Base-by-base conservation (phyloP, 176 grass and related monocot species). In the Carex myosuroides region DNA sequence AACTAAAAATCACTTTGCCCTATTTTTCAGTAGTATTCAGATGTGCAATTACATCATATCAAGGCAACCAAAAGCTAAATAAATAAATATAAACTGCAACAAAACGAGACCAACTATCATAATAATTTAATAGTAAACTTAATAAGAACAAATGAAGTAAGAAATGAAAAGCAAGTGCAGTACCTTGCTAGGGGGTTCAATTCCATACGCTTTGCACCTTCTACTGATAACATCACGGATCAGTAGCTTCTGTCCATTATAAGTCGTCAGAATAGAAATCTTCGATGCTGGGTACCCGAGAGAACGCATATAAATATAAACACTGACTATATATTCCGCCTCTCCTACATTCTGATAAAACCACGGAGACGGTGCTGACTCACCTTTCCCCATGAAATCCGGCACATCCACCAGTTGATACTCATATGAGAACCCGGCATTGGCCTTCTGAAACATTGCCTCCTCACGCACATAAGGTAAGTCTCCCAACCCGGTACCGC, bases 321-420 rank as follows among this genome's bases (percentile, higher is more conserved):
- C 91, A 81, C 89, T 95, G 68, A 99, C 96, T 87, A 99, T 83
- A 86, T 92, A 95, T 74, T 99, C 96, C 6, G 96, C 96, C 75
- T 99, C 96, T 33, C 96, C 96, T 93, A 90, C 96, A 83, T 99
- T 99, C 86, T 99, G 96, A 84, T 99, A 99, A 57, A 99, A 99
- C 93, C 93, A 99, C 35, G 93, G 96, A 87, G 96, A 99, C 21
- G 96, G 96, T 53, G 93, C 93, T 80, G 86, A 85, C 72, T 99
- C 96, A 64, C 96, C 96, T 90, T 80, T 91, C 30, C 91, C 96
- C 70, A 73, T 87, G 77, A 90, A 95, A 94, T 99, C 93, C 55
- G 91, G 91, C 77, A 99, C 96, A 93, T 99, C 91, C 87, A 99
- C 86, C 63, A 99, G 82, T 72, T 99, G 96, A 89, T 99, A 99